Conservation (phyloP, 352 stramenopile species). For the Pythium plurisporium region DNA sequence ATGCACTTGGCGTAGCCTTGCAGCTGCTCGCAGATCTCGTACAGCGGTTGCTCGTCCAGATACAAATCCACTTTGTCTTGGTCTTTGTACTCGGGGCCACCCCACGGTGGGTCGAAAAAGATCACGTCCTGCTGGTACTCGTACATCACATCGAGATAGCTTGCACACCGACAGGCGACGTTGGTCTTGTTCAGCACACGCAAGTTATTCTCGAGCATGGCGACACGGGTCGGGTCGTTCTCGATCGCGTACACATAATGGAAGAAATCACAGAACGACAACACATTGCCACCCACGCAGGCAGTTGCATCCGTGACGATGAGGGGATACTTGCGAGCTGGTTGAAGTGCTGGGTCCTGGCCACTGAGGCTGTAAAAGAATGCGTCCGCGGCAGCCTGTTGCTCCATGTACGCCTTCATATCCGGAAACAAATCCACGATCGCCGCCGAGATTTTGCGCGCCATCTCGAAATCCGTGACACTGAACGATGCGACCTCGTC, state of each 20-base stretch:
- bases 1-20: constrained; percentile 44
- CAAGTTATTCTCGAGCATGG: constrained; percentile 76
- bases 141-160: constrained; percentile 72
- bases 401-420: background rate
- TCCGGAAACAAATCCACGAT: constrained; percentile 43
- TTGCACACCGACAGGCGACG: constrained; percentile 48
- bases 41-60: constrained; percentile 52
- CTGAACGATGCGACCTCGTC: constrained; percentile 76
- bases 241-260: constrained; percentile 72
- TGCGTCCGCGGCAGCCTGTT: background rate
- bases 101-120: constrained; percentile 82
- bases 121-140: constrained; percentile 70
- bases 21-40: constrained; percentile 57
- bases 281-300: constrained; percentile 72
- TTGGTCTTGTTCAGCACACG: constrained; percentile 57
- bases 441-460: constrained; percentile 62
- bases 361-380: constrained; percentile 1
- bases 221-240: constrained; percentile 49
- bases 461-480: constrained; percentile 79
- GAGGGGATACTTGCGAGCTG: constrained; percentile 32
- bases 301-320: constrained; percentile 75
- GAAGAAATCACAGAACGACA: constrained; percentile 81
- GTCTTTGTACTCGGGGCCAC: constrained; percentile 76
- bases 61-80: constrained; percentile 66
- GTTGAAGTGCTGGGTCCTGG: background rate